Evolutionary conservation across 83 land plant genomes (phyloP).

Genomic region (Picea engelmannii): DNA sequence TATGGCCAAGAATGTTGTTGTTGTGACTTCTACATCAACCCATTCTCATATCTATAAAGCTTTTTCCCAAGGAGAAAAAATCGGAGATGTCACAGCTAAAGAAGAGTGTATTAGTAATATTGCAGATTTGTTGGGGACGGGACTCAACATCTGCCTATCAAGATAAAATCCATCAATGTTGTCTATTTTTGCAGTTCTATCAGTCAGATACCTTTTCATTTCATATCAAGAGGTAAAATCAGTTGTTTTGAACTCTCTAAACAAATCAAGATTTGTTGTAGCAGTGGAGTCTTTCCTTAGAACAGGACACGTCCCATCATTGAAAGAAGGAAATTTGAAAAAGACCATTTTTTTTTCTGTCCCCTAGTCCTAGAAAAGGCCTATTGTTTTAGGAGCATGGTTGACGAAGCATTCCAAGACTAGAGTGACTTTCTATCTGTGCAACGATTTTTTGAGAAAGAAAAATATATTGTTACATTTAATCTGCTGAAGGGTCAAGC

Average conservation of each 20-base stretch:
- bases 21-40: slow-evolving; percentile 97
- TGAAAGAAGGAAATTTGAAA: slow-evolving; percentile 74
- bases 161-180: too few relatives aligned
- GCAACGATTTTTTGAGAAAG: slow-evolving; percentile 76
- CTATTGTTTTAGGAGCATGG: slow-evolving; percentile 70
- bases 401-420: slow-evolving; percentile 77
- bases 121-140: slow-evolving; percentile 97
- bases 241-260: too few relatives aligned
- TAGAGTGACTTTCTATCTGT: slow-evolving; percentile 51
- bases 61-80: slow-evolving; percentile 94
- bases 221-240: too few relatives aligned
- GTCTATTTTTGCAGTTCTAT: too few relatives aligned
- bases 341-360: slow-evolving; percentile 64
- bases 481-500: slow-evolving; percentile 75
- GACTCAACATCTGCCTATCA: too few relatives aligned
- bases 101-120: slow-evolving; percentile 98
- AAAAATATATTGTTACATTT: slow-evolving; percentile 81
- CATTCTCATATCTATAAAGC: slow-evolving; percentile 99
- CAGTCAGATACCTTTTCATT: too few relatives aligned
- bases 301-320: slow-evolving; percentile 87
- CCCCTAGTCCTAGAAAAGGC: slow-evolving; percentile 77
- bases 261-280: too few relatives aligned
- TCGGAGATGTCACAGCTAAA: slow-evolving; percentile 98
- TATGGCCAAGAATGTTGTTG: slow-evolving; percentile 97
- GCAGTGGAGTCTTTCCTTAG: too few relatives aligned